Conservation (phyloP, 2,329 filamentous ascomycete genomes). For the Apiospora aurea region DNA sequence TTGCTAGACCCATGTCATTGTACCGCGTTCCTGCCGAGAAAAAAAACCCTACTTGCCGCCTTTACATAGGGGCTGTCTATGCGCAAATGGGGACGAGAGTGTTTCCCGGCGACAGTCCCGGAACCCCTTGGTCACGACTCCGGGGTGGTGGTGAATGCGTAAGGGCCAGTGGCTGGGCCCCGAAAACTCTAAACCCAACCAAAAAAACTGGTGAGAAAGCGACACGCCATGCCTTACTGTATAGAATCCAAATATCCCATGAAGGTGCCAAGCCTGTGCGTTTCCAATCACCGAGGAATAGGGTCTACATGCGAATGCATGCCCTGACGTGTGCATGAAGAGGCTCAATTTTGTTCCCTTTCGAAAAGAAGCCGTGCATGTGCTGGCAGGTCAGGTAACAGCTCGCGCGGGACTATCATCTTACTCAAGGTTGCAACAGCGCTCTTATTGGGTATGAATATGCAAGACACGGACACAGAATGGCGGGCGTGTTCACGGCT, state of each 20-base stretch:
- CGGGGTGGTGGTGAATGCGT: constrained; percentile 14
- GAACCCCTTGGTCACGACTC: constrained; percentile 12
- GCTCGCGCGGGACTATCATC: constrained; percentile 15
- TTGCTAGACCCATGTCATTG: constrained; percentile 11
- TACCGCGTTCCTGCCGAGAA: constrained; percentile 11
- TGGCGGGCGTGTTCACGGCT: not conserved
- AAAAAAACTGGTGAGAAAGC: constrained; percentile 15
- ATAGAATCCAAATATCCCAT: not conserved
- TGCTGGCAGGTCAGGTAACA: constrained; percentile 6
- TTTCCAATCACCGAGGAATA: not conserved
- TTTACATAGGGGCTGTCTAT: constrained; percentile 20
- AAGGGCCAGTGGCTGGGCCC: constrained; percentile 13
- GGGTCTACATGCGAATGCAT: not conserved
- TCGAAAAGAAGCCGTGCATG: not conserved
- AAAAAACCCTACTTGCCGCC: constrained; percentile 14
- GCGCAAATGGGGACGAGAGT: constrained; percentile 6
- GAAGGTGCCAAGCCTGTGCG: not conserved
- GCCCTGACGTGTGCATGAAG: not conserved
- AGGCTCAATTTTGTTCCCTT: not conserved
- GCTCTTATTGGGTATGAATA: constrained; percentile 14
- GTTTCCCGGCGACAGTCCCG: constrained; percentile 21
- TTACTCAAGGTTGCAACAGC: constrained; percentile 18
- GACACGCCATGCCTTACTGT: constrained; percentile 14
- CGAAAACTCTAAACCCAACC: constrained; percentile 12
- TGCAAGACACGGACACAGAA: constrained; percentile 16